These are phyloP conservation scores for Bimuria novae-zelandiae DNA, from an alignment of 2,329 filamentous ascomycete species.

Conservation along the genomic window DNA sequence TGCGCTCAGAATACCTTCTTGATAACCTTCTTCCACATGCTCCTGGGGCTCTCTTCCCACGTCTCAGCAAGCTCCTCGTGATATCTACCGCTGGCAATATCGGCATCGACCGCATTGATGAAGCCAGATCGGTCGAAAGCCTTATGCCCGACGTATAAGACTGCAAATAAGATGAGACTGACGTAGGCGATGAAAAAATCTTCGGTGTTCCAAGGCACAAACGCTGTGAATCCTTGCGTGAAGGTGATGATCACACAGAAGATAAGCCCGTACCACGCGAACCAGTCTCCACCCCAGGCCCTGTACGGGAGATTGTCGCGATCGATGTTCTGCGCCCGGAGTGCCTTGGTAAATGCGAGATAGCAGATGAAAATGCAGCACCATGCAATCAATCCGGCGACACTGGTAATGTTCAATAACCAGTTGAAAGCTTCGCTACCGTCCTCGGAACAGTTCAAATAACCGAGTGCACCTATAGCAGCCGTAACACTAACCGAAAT, in stretches of 20 bases:
- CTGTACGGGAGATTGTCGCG: constrained; percentile 47
- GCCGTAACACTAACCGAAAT: constrained; percentile 51
- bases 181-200: constrained; percentile 48
- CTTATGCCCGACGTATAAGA: constrained; percentile 66
- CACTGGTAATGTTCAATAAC: constrained; percentile 47
- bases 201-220: constrained; percentile 44
- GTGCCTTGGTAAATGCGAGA: constrained; percentile 44
- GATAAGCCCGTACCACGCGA: constrained; percentile 44
- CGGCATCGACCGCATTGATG: constrained; percentile 48
- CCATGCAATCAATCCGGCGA: constrained; percentile 49
- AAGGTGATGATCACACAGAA: constrained; percentile 48
- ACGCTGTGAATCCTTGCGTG: constrained; percentile 49
- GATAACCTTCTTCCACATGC: constrained; percentile 37
- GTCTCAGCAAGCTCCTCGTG: constrained; percentile 34
- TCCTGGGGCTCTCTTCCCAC: constrained; percentile 41
- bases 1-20: constrained; percentile 28
- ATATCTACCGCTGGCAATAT: constrained; percentile 49
- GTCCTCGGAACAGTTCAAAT: constrained; percentile 68
- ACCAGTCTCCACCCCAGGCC: constrained; percentile 38
- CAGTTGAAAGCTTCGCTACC: constrained; percentile 64
- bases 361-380: constrained; percentile 47
- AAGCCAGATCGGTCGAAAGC: constrained; percentile 43
- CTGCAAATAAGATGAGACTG: constrained; percentile 45
- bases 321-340: constrained; percentile 44
- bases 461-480: constrained; percentile 67